Percentiles rank a stretch among this genome's conserved stretches.
Evolutionary conservation across 805 yeast genomes (phyloP).

Genomic region (Metschnikowia henanensis): DNA sequence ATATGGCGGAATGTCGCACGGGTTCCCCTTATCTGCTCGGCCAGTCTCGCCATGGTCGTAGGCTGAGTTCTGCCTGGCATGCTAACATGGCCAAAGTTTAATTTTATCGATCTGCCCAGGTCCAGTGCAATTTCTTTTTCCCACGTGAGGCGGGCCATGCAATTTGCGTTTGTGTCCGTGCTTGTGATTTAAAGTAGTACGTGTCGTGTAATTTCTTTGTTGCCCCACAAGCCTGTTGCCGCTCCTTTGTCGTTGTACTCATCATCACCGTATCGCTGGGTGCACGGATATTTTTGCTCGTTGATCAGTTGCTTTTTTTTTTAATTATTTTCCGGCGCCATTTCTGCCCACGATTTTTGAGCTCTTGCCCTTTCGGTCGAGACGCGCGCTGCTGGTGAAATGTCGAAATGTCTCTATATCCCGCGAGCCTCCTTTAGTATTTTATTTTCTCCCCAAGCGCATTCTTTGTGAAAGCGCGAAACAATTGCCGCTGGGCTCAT

Average conservation of each 20-base stretch:
- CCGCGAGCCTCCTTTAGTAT: too few species aligned
- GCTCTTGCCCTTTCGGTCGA: constrained; percentile 6
- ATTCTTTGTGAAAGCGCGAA: constrained; percentile 2
- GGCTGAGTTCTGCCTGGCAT: constrained; percentile 1
- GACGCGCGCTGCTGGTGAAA: constrained; percentile 8
- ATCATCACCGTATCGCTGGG: not conserved
- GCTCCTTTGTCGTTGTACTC: not conserved
- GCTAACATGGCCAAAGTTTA: not conserved
- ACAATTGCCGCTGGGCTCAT: constrained; percentile 8
- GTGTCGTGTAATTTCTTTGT: too few species aligned
- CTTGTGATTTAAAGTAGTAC: not conserved
- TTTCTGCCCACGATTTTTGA: constrained; percentile 4
- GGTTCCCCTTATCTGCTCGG: constrained; percentile 7
- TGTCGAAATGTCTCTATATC: not conserved
- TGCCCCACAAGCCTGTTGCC: not conserved
- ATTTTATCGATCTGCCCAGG: not conserved
- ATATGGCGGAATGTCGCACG: constrained; percentile 22
- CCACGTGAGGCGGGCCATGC: not conserved
- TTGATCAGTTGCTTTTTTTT: not conserved
- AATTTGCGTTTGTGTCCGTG: not conserved
- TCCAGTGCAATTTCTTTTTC: not conserved
- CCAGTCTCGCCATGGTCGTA: not conserved
- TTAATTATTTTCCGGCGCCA: not conserved
- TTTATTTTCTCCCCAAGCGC: not conserved
- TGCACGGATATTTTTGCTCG: not conserved